These are phyloP conservation scores for Metschnikowia vanudenii DNA, from an alignment of 805 yeast species.

Conservation along the genomic window DNA sequence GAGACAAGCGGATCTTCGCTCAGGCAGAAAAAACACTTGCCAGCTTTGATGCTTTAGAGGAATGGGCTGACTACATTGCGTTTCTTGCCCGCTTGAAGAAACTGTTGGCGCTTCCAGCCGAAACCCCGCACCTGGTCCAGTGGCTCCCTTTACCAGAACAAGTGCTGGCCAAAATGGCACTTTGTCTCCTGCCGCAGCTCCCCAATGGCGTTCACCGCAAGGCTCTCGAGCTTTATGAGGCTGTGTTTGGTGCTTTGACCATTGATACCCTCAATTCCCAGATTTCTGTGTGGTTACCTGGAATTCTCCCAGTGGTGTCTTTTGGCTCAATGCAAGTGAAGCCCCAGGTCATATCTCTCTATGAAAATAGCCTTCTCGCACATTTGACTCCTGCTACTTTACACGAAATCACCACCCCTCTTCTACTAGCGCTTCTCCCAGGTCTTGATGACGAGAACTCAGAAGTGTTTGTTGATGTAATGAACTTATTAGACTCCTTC, in stretches of 20 bases:
- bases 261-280: slow-evolving; percentile 51
- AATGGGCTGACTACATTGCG: slow-evolving; percentile 98
- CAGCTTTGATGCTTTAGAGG: slow-evolving; percentile 77
- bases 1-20: slow-evolving; percentile 63
- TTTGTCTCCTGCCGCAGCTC: slow-evolving; percentile 73
- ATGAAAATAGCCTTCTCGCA: slow-evolving; percentile 48
- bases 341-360: slow-evolving; percentile 67
- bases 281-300: slow-evolving; percentile 84
- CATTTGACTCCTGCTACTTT: slow-evolving; percentile 39
- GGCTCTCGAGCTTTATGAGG: slow-evolving; percentile 72
- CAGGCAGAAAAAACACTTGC: slow-evolving; percentile 71
- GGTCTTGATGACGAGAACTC: slow-evolving; percentile 92
- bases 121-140: slow-evolving; percentile 26
- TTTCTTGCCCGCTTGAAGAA: slow-evolving; percentile 77
- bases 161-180: slow-evolving; percentile 69
- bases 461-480: slow-evolving; percentile 66
- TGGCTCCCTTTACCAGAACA: slow-evolving; percentile 68
- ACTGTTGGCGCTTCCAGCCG: slow-evolving; percentile 47
- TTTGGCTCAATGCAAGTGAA: slow-evolving; percentile 88
- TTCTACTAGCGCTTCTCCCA: slow-evolving; percentile 72
- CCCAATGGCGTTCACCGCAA: slow-evolving; percentile 97
- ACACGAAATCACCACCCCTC: slow-evolving; percentile 60
- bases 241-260: slow-evolving; percentile 65
- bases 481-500: slow-evolving; percentile 60
- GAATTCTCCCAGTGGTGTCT: slow-evolving; percentile 83